Evolutionary conservation across 345 rosid genomes (phyloP).

Genomic region (Clausena lansium): DNA sequence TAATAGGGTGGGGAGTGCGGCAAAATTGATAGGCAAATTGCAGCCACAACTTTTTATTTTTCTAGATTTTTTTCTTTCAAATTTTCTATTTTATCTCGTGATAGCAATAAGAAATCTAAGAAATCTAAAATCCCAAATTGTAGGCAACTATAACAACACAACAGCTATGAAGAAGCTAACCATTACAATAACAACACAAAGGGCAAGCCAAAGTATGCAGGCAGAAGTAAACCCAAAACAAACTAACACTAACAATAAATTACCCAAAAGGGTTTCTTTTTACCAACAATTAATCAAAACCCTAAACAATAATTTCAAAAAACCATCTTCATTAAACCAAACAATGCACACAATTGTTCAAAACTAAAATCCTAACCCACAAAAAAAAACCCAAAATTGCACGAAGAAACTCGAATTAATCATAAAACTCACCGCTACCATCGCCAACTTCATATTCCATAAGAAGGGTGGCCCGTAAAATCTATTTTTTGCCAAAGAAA

Average conservation of each 20-base stretch:
- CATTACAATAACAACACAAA: background rate
- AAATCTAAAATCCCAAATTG: background rate
- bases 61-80: too few species aligned
- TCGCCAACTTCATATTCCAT: conserved; percentile 52
- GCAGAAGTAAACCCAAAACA: background rate
- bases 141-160: background rate
- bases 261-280: background rate
- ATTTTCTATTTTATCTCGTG: too few species aligned
- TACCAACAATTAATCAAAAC: conserved; percentile 10
- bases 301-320: conserved; percentile 28
- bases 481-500: background rate
- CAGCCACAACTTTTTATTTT: too few species aligned
- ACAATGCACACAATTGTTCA: background rate
- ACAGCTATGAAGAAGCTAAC: background rate
- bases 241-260: background rate
- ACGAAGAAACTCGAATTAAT: background rate
- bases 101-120: too few species aligned
- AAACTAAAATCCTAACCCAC: conserved; percentile 9
- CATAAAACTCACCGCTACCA: conserved; percentile 44
- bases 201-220: background rate
- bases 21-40: too few species aligned
- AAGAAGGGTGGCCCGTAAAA: conserved; percentile 16
- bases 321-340: background rate
- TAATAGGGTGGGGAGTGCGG: too few species aligned
- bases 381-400: too few species aligned